Evolutionary conservation across 345 rosid species (phyloP), one percentile per base, ranked within the genome.

Genomic region (Gossypium longicalyx): DNA sequence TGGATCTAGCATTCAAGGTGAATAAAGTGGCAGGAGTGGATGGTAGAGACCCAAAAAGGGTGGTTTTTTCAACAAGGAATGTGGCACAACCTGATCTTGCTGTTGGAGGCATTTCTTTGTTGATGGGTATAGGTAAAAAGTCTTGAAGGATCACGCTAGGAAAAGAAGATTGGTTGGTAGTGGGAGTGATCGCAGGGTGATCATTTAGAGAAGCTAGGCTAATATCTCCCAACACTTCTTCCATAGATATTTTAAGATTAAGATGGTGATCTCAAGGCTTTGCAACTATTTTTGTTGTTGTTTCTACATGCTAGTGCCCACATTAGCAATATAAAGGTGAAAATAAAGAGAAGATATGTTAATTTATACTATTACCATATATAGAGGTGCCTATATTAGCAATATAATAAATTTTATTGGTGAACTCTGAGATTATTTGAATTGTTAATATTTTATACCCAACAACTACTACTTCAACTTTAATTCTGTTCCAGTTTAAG

Each of bases 211-310:
- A 74, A 57, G 80, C 8, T 3, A 81, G 72, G 67, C 41, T 84
- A 51, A 85, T 81, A 23, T 85, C 81, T 64, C 79, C 67, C 91
- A 89, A 82, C 8, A 84, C 82, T n/a, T 87, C 89, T 45, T 85
- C 91, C 85, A 86, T 86, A 66, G 84, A 73, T 61, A 15, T 38
- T 51, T 53, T 8, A 16, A 2, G 15, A 12, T 29, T 68, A 67
- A 29, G 74, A 70, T 34, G 71, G 57, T 0, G 81, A 74, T 17
- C 11, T 11, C 5, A 8, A 61, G 60, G 7, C 25, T 45, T 5
- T 9, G 73, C 13, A 22, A 9, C 12, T 4, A 1, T 2, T 67
- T 15, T 10, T 13, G 4, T 70, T 23, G 16, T 29, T 38, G 22
- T 72, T 59, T 68, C 62, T 71, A 34, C 19, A 69, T 45, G 74